These are phyloP conservation scores for Septoria linicola DNA, from an alignment of 2,329 filamentous ascomycete genomes.

Conservation along the genomic window DNA sequence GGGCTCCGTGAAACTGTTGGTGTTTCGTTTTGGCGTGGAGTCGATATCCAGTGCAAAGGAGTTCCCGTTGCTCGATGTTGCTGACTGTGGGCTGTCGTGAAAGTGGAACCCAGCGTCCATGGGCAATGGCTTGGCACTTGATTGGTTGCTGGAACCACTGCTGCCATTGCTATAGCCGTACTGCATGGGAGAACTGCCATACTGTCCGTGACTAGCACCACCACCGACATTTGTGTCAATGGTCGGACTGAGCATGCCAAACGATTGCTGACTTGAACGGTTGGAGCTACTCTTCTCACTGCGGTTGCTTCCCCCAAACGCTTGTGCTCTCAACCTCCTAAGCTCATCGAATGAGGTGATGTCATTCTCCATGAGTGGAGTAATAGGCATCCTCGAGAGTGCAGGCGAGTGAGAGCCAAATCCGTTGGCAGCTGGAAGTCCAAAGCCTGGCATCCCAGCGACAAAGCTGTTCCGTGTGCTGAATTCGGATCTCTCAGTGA, in stretches of 20 bases:
- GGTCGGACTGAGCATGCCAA: slow-evolving; percentile 15
- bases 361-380: slow-evolving; percentile 30
- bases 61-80: slow-evolving; percentile 19
- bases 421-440: slow-evolving; percentile 53
- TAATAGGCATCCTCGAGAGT: slow-evolving; percentile 58
- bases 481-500: slow-evolving; percentile 94
- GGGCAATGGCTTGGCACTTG: slow-evolving; percentile 11
- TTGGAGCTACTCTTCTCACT: slow-evolving; percentile 23
- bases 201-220: slow-evolving; percentile 11
- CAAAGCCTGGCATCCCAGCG: slow-evolving; percentile 55
- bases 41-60: slow-evolving; percentile 24
- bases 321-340: slow-evolving; percentile 50
- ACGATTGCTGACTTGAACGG: slow-evolving; percentile 24
- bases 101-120: slow-evolving; percentile 14
- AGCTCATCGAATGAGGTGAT: slow-evolving; percentile 33
- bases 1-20: slow-evolving; percentile 16
- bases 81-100: slow-evolving; percentile 24
- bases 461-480: slow-evolving; percentile 91
- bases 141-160: slow-evolving; percentile 23
- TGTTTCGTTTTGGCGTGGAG: slow-evolving; percentile 26
- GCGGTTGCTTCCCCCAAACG: slow-evolving; percentile 50
- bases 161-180: slow-evolving; percentile 29
- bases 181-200: slow-evolving; percentile 30
- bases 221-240: slow-evolving; percentile 14
- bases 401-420: slow-evolving; percentile 75